phyloP scores from a whole-genome alignment of 305 asterid genomes.

The Ajuga reptans region DNA sequence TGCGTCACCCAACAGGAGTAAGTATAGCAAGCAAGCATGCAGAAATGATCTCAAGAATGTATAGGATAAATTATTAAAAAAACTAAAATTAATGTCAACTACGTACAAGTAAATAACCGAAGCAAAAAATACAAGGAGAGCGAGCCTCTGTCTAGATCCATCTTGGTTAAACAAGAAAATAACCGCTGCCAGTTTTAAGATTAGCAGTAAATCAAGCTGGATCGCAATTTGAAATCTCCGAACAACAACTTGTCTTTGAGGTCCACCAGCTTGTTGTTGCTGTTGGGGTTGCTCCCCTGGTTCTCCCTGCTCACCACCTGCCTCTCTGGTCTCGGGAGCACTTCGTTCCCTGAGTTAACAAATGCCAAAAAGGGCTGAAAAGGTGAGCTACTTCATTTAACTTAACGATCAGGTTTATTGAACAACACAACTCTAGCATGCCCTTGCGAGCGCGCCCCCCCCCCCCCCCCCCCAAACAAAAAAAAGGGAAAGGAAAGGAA shows the following conservation, averaged over 20 bases:
- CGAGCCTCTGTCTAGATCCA: constrained; percentile 79
- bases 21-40: neutral
- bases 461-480: neutral
- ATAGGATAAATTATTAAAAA: neutral
- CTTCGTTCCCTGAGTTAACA: constrained; percentile 42
- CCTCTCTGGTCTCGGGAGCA: constrained; percentile 43
- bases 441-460: neutral
- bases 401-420: neutral
- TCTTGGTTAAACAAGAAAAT: constrained; percentile 91
- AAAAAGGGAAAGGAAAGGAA: no score
- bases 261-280: constrained; percentile 59
- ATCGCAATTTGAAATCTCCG: constrained; percentile 83
- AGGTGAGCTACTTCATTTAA: neutral
- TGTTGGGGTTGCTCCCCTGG: constrained; percentile 47
- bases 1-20: constrained; percentile 30
- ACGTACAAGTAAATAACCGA: constrained; percentile 77
- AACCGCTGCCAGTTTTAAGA: constrained; percentile 82
- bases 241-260: constrained; percentile 61
- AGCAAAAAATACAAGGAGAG: constrained; percentile 72
- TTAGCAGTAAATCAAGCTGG: constrained; percentile 75
- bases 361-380: neutral
- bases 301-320: constrained; percentile 56
- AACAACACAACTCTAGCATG: neutral
- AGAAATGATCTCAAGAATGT: neutral
- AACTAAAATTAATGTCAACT: constrained; percentile 1